Conservation (phyloP, 805 yeast species). For the Lachancea kluyveri region DNA sequence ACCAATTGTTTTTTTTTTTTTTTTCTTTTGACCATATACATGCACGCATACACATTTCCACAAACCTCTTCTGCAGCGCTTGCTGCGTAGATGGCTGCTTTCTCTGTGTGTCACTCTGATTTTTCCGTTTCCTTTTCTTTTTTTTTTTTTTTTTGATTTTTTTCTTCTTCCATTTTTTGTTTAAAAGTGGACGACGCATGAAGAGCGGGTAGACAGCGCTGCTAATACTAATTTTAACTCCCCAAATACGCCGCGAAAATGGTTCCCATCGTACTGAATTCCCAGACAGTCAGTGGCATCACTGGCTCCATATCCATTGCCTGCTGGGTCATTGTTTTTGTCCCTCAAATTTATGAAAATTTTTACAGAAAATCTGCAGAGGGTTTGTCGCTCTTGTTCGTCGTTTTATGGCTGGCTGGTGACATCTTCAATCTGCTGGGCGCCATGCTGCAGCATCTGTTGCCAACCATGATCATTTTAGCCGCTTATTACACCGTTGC, state of each 20-base stretch:
- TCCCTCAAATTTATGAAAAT: conserved; percentile 93
- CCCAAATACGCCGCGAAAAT: conserved; percentile 22
- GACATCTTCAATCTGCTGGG: conserved; percentile 93
- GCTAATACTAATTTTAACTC: too few relatives aligned
- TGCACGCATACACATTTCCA: too few relatives aligned
- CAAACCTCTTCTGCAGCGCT: too few relatives aligned
- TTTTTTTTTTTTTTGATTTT: too few relatives aligned
- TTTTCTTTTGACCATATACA: too few relatives aligned
- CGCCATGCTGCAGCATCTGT: conserved; percentile 79
- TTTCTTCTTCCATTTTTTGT: too few relatives aligned
- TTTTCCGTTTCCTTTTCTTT: too few relatives aligned
- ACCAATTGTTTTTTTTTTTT: too few relatives aligned
- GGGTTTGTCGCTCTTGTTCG: conserved; percentile 81
- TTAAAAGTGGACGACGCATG: too few relatives aligned
- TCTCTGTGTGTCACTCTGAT: too few relatives aligned
- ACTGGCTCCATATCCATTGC: conserved; percentile 80
- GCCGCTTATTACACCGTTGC: conserved; percentile 93
- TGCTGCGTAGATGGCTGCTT: too few relatives aligned
- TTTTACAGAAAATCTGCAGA: conserved; percentile 81
- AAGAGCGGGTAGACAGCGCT: too few relatives aligned
- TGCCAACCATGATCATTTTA: conserved; percentile 90
- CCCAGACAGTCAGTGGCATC: conserved; percentile 71
- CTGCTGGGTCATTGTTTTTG: conserved; percentile 97
- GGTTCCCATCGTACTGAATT: conserved; percentile 52
- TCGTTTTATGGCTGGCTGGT: conserved; percentile 87